Evolutionary conservation across 106 monocot genomes (phyloP), one percentile per base, ranked within the genome.

Genomic region (Amphibolis antarctica): DNA sequence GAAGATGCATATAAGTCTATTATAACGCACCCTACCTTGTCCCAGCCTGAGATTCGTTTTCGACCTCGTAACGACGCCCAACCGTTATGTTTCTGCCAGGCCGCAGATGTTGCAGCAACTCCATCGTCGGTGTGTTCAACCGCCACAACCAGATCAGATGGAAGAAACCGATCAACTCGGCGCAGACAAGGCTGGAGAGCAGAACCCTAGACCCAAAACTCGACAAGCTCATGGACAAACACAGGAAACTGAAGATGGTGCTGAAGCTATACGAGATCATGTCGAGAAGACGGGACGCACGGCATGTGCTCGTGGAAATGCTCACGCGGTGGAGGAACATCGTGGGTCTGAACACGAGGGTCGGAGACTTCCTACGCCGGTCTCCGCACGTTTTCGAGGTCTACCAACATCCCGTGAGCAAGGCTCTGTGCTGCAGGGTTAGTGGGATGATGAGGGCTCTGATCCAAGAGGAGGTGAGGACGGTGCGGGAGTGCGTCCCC

Each of bases 131-230:
- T 26, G 3, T 74, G 12, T 76, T 66, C 52, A 73, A 66, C 43
- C 48, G 29, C 12, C 51, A 55, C 29, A 55, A 58, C 11, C 85
- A 79, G 45, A 73, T 27, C 36, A 76, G 85, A 65, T 83, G 86
- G 83, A 83, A 73, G 53, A 86, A 83, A 43, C 77, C 91, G n/a
- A 62, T 79, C 22, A 75, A 86, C 64, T 83, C 86, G 12, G 91
- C 86, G 2, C 79, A 75, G 71, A 83, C 83, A 13, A 78, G 86
- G 1, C 30, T 92, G 30, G 91, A 92, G 63, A 81, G 65, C 52
- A 73, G 86, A 68, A 83, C 83, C 1, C 74, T 71, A 42, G 91
- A 92, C 63, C 78, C 72, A 23, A 68, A 51, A 42, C 81, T 92
- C 18, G 86, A 92, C 60, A 83, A 81, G 48, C 66, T 92, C 1